Percentiles rank a stretch among this genome's conserved stretches.
These are phyloP conservation scores for Metschnikowia matae DNA, from an alignment of 805 yeast genomes.

Conservation along the genomic window DNA sequence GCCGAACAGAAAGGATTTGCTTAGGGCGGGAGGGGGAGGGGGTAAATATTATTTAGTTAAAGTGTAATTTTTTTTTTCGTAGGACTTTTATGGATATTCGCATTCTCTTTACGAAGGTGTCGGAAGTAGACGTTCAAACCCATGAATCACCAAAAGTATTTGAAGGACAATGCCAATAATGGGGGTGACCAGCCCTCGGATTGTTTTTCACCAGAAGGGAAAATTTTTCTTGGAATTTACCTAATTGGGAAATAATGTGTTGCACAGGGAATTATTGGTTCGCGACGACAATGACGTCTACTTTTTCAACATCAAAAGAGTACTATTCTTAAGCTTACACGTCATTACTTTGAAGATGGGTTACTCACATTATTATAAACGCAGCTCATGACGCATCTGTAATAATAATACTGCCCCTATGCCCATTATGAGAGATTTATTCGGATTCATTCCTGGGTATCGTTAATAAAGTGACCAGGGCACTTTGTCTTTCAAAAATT, in stretches of 20 bases:
- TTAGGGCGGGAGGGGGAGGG: no score
- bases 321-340: background rate
- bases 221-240: background rate
- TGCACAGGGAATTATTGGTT: background rate
- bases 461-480: background rate
- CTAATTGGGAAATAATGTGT: background rate
- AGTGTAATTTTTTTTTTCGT: no score
- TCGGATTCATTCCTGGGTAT: background rate
- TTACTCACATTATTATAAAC: background rate
- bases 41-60: no score
- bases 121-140: background rate
- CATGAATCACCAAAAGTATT: background rate
- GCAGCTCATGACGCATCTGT: background rate
- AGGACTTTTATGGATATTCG: background rate
- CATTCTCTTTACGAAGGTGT: background rate
- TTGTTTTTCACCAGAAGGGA: background rate
- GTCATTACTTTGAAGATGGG: background rate
- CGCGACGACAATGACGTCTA: conserved; percentile 1
- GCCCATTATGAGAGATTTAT: background rate
- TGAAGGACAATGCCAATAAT: background rate
- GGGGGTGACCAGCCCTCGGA: background rate
- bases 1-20: no score
- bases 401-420: background rate
- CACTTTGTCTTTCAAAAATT: no score
- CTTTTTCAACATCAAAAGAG: background rate